These are phyloP conservation scores for Ananas comosus DNA, from an alignment of 176 grass and related monocot genomes.

Conservation along the genomic window DNA sequence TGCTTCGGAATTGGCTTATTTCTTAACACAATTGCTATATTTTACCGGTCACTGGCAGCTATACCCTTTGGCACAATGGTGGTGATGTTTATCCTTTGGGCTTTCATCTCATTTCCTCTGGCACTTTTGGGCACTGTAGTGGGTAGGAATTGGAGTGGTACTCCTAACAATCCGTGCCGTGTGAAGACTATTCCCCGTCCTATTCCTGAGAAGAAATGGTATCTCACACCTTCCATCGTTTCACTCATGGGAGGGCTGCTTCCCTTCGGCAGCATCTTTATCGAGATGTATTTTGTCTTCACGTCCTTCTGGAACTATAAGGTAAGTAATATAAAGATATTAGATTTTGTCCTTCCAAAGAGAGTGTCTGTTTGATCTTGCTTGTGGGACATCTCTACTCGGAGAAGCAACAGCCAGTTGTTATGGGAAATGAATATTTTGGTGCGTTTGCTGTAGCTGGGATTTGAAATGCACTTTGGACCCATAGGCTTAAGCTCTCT, in stretches of 20 bases:
- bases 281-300: slow-evolving; percentile 99
- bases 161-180: slow-evolving; percentile 92
- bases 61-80: slow-evolving; percentile 99
- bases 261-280: slow-evolving; percentile 98
- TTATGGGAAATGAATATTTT: too few species aligned
- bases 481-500: too few species aligned
- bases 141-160: slow-evolving; percentile 94
- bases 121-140: slow-evolving; percentile 90
- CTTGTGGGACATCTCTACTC: too few species aligned
- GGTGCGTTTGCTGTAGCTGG: too few species aligned
- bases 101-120: slow-evolving; percentile 93
- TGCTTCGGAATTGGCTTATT: slow-evolving; percentile 87
- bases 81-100: slow-evolving; percentile 90
- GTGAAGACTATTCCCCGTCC: slow-evolving; percentile 95
- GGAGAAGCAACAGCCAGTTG: too few species aligned
- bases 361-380: too few species aligned
- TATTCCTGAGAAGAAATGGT: slow-evolving; percentile 98
- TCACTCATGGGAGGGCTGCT: slow-evolving; percentile 90
- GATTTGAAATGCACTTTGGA: too few species aligned
- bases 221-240: slow-evolving; percentile 80
- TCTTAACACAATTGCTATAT: slow-evolving; percentile 93
- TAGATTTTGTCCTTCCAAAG: too few species aligned
- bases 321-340: slow-evolving; percentile 35
- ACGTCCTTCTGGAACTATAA: slow-evolving; percentile 99
- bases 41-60: slow-evolving; percentile 91